These are phyloP conservation scores for Chrysochromulina tobinii DNA, from an alignment of 78 protist genomes.

Conservation along the genomic window DNA sequence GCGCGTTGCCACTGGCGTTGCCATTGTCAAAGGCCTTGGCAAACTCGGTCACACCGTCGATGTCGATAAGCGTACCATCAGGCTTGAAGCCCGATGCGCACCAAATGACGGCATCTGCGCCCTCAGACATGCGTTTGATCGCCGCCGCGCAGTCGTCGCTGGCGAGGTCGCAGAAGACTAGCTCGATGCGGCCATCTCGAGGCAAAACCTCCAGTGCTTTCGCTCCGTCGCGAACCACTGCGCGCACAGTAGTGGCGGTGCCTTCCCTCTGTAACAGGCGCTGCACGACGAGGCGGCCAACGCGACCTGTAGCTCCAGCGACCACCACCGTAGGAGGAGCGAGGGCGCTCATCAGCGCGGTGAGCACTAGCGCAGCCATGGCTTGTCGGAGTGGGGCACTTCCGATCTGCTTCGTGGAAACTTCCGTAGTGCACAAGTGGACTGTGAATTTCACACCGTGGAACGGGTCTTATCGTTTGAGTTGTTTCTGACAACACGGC, in stretches of 20 bases:
- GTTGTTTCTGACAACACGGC: too few species aligned
- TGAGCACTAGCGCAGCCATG: too few species aligned
- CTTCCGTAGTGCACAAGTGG: too few species aligned
- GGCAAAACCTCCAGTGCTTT: neutral
- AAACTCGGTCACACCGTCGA: neutral
- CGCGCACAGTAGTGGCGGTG: neutral
- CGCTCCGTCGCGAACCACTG: neutral
- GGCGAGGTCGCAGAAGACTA: neutral
- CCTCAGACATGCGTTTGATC: neutral
- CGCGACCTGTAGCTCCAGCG: neutral
- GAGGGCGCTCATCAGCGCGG: too few species aligned
- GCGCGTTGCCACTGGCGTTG: neutral
- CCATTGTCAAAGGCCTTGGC: neutral
- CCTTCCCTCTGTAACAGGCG: neutral
- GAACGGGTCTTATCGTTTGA: too few species aligned
- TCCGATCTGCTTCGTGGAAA: too few species aligned
- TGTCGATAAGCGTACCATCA: neutral
- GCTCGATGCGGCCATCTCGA: neutral
- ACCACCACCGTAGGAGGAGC: neutral
- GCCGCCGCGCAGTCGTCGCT: neutral
- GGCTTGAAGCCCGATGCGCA: constrained; percentile 23
- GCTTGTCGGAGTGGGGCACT: too few species aligned
- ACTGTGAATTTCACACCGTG: too few species aligned
- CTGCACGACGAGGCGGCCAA: neutral
- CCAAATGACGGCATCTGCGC: neutral